Percentiles rank a stretch among this genome's conserved stretches.
Conservation (phyloP, 768 basidiomycete species). For the Mycena amicta region DNA sequence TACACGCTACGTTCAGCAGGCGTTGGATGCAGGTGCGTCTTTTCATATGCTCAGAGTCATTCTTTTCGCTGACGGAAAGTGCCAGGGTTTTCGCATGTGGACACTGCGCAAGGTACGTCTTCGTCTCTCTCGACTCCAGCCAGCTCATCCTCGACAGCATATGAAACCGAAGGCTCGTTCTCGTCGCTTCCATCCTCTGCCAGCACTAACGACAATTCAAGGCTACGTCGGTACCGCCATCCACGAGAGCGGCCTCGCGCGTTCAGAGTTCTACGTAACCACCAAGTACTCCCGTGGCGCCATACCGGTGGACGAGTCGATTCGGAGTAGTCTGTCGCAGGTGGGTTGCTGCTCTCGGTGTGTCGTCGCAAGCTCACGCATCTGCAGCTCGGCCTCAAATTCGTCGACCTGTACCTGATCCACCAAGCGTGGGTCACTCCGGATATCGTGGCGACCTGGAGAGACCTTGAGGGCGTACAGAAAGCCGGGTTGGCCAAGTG, state of each 20-base stretch:
- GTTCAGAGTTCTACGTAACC: constrained; percentile 36
- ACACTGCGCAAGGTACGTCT: constrained; percentile 48
- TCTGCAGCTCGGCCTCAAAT: constrained; percentile 45
- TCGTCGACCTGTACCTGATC: constrained; percentile 56
- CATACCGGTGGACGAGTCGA: constrained; percentile 26
- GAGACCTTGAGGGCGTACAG: constrained; percentile 42
- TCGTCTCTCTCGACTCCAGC: not conserved
- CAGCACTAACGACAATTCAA: constrained; percentile 28
- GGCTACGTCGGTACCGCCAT: constrained; percentile 30
- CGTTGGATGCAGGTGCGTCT: constrained; percentile 34
- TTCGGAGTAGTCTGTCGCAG: constrained; percentile 38
- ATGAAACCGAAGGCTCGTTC: constrained; percentile 23
- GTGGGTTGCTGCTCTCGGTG: constrained; percentile 26
- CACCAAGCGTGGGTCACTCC: constrained; percentile 37
- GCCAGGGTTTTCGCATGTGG: constrained; percentile 49
- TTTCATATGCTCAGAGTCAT: not conserved
- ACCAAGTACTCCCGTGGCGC: constrained; percentile 39
- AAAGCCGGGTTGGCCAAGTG: constrained; percentile 31
- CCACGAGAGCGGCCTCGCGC: constrained; percentile 30
- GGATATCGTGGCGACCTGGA: constrained; percentile 38
- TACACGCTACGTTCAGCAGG: constrained; percentile 46
- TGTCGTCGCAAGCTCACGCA: not conserved
- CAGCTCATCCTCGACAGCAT: not conserved
- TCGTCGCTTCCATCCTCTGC: constrained; percentile 26
- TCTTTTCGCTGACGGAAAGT: not conserved